A percentile compares a stretch with the other conserved stretches of the same genome.
phyloP scores from a whole-genome alignment of 2,329 filamentous ascomycete genomes.

The Verticillium tricorpus region DNA sequence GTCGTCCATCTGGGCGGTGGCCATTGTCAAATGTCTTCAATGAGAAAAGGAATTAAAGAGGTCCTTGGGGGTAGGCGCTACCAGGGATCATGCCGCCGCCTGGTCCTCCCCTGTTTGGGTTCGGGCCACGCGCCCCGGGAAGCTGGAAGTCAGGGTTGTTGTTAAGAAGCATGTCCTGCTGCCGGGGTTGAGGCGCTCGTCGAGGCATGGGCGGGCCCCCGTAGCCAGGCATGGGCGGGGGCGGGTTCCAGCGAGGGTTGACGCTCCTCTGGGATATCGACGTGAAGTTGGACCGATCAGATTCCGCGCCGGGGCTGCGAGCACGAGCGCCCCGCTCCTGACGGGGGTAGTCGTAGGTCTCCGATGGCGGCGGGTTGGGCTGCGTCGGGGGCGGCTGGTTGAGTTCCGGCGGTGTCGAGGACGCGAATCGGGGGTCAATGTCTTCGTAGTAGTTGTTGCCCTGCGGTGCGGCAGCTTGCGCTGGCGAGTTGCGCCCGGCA shows the following conservation, averaged over 20 bases:
- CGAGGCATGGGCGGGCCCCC: conserved; percentile 37
- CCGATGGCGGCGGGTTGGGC: conserved; percentile 21
- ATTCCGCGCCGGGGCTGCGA: conserved; percentile 66
- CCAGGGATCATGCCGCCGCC: conserved; percentile 45
- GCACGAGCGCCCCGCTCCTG: conserved; percentile 39
- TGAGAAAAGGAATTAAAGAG: conserved; percentile 15
- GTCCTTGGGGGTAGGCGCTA: conserved; percentile 44
- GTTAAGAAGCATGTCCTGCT: conserved; percentile 69
- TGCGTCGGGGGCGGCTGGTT: conserved; percentile 11
- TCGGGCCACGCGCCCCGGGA: conserved; percentile 37
- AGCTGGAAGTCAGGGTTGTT: conserved; percentile 85
- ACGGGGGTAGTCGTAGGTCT: conserved; percentile 60
- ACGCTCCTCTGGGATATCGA: conserved; percentile 83
- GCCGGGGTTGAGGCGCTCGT: conserved; percentile 35
- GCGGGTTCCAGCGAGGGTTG: conserved; percentile 79
- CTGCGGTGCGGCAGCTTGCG: conserved; percentile 23
- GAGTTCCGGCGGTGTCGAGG: conserved; percentile 25
- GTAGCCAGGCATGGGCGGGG: conserved; percentile 36
- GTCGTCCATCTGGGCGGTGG: background rate
- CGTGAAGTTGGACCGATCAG: conserved; percentile 81
- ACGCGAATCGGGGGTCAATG: conserved; percentile 79
- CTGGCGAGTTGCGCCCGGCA: conserved; percentile 25
- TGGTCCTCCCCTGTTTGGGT: conserved; percentile 18
- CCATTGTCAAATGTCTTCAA: background rate
- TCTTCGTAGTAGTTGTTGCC: conserved; percentile 78